A percentile compares a stretch with the other conserved stretches of the same genome.
Conservation (phyloP, 768 basidiomycete species). For the Amanita jacksonii region DNA sequence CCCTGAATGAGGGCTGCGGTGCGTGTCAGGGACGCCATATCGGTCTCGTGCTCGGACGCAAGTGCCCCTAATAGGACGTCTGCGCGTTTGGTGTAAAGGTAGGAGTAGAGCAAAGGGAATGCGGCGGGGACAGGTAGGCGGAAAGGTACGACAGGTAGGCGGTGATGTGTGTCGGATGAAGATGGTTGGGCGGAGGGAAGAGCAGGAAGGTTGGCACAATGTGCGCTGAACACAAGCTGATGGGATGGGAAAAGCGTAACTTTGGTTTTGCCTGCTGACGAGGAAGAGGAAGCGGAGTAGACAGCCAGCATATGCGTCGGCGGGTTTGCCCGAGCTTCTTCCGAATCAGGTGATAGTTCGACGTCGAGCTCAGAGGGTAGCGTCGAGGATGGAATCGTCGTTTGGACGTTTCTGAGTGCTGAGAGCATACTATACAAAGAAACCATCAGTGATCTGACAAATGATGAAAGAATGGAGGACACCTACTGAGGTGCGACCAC, state of each 20-base stretch:
- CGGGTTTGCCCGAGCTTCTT: slow-evolving; percentile 12
- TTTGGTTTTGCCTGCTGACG: slow-evolving; percentile 12
- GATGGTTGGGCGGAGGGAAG: slow-evolving; percentile 23
- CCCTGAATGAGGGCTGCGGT: slow-evolving; percentile 21
- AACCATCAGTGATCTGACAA: slow-evolving; percentile 1
- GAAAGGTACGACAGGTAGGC: slow-evolving; percentile 37
- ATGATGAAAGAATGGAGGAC: not conserved
- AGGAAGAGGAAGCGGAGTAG: slow-evolving; percentile 11
- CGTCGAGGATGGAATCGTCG: slow-evolving; percentile 6
- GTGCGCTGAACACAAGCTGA: slow-evolving; percentile 30
- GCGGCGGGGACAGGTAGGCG: slow-evolving; percentile 42
- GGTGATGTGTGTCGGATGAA: slow-evolving; percentile 15
- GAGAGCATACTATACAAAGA: slow-evolving; percentile 12
- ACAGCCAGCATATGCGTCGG: slow-evolving; percentile 30
- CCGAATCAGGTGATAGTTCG: slow-evolving; percentile 12
- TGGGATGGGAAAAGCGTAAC: slow-evolving; percentile 33
- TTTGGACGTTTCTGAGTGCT: slow-evolving; percentile 10
- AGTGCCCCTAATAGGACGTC: slow-evolving; percentile 30
- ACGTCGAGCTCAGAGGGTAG: slow-evolving; percentile 17
- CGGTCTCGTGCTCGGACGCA: slow-evolving; percentile 19
- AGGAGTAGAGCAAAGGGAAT: slow-evolving; percentile 37
- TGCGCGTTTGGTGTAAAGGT: slow-evolving; percentile 39
- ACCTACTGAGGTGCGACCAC: slow-evolving; percentile 11
- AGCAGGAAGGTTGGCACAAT: slow-evolving; percentile 29
- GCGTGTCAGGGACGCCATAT: slow-evolving; percentile 11